Evolutionary conservation across 805 yeast species (phyloP).

Genomic region (Saccharomycopsis fodiens): DNA sequence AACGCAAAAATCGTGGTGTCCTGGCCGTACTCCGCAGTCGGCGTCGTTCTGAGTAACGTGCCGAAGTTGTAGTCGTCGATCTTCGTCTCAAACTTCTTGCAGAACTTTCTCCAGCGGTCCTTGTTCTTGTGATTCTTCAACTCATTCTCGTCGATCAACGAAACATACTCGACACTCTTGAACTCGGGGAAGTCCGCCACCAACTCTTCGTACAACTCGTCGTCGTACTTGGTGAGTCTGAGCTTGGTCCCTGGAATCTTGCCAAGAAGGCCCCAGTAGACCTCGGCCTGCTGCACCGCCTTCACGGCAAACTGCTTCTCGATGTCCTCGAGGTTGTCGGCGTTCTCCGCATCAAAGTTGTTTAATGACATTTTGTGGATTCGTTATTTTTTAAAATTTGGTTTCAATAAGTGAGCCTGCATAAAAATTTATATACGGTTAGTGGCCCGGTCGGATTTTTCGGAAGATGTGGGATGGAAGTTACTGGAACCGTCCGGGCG

Average conservation of each 20-base stretch:
- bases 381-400: too few relatives aligned
- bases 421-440: too few relatives aligned
- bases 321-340: slow-evolving; percentile 91
- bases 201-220: slow-evolving; percentile 55
- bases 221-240: slow-evolving; percentile 64
- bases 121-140: slow-evolving; percentile 78
- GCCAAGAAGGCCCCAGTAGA: slow-evolving; percentile 79
- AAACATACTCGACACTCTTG: slow-evolving; percentile 48
- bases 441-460: too few relatives aligned
- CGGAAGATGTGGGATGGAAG: too few relatives aligned
- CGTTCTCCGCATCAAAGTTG: slow-evolving; percentile 74
- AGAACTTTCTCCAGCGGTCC: slow-evolving; percentile 83
- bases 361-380: slow-evolving; percentile 16
- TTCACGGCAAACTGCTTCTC: slow-evolving; percentile 97
- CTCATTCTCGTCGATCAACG: slow-evolving; percentile 61
- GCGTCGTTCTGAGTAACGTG: slow-evolving; percentile 73
- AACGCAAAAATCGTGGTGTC: slow-evolving; percentile 82
- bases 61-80: slow-evolving; percentile 95
- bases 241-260: slow-evolving; percentile 74
- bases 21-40: slow-evolving; percentile 70
- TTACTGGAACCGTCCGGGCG: neutral
- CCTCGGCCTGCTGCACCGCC: slow-evolving; percentile 92
- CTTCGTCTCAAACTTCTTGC: slow-evolving; percentile 70
- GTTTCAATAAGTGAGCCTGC: too few relatives aligned
- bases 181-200: slow-evolving; percentile 84